Conservation (phyloP, 306 rosid genomes). For the Hylodesmum podocarpum region DNA sequence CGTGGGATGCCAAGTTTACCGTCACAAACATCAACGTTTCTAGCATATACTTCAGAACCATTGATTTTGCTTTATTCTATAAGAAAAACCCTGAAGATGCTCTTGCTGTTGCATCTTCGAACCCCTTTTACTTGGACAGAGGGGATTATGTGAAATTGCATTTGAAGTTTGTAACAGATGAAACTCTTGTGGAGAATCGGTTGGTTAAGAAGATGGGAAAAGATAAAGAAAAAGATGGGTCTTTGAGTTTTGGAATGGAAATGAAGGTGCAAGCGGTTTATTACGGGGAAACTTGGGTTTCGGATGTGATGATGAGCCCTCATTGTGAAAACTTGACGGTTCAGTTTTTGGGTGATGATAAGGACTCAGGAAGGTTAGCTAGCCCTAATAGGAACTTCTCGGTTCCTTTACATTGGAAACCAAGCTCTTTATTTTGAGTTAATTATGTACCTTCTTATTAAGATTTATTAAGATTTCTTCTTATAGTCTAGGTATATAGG, state of each 20-base stretch:
- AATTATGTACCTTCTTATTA: not conserved
- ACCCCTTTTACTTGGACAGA: conserved; percentile 43
- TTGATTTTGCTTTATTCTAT: conserved; percentile 39
- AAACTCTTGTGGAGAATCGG: conserved; percentile 23
- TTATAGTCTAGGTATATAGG: not conserved
- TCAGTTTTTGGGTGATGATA: conserved; percentile 5
- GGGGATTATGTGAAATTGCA: conserved; percentile 38
- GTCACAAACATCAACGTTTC: conserved; percentile 39
- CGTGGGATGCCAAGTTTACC: conserved; percentile 44
- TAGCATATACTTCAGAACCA: conserved; percentile 27
- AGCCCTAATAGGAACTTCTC: conserved; percentile 35
- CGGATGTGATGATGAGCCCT: conserved; percentile 41
- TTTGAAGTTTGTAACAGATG: conserved; percentile 31
- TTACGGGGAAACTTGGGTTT: conserved; percentile 38
- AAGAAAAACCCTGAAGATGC: conserved; percentile 40
- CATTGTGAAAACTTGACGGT: conserved; percentile 42
- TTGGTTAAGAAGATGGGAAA: conserved; percentile 45
- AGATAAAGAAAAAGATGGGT: conserved; percentile 39
- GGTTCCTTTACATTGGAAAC: conserved; percentile 40
- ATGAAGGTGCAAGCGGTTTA: conserved; percentile 40
- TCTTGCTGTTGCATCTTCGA: conserved; percentile 33
- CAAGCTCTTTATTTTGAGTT: conserved; percentile 35
- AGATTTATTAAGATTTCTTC: not conserved
- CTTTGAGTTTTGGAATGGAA: conserved; percentile 47
- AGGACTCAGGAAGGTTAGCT: conserved; percentile 26